Evolutionary conservation across 2,329 filamentous ascomycete species (phyloP).

Genomic region (Fusarium sp.): DNA sequence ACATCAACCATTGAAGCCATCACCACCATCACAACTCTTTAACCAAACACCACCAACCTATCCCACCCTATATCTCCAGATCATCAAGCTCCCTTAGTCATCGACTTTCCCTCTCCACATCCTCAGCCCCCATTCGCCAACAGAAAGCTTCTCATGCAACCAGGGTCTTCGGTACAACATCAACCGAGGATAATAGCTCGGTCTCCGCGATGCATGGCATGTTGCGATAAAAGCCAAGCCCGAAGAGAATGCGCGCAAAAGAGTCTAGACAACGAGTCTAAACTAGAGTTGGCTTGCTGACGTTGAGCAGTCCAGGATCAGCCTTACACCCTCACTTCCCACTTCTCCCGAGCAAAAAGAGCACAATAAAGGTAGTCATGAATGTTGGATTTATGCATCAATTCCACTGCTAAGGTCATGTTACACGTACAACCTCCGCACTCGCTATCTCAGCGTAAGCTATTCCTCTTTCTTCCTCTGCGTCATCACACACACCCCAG

Average conservation of each 20-base stretch:
- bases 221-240: constrained; percentile 3
- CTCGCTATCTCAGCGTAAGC: constrained; percentile 10
- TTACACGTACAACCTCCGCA: constrained; percentile 41
- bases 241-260: background rate
- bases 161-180: constrained; percentile 13
- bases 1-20: background rate
- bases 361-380: background rate
- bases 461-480: constrained; percentile 19
- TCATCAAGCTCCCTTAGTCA: background rate
- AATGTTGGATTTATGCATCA: constrained; percentile 32
- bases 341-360: background rate
- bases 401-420: constrained; percentile 42
- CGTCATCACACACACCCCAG: constrained; percentile 17
- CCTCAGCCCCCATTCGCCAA: constrained; percentile 12
- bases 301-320: background rate
- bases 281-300: background rate
- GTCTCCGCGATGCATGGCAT: constrained; percentile 6
- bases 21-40: background rate
- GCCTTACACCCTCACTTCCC: background rate
- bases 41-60: background rate
- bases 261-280: background rate
- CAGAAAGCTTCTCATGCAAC: background rate
- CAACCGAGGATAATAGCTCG: constrained; percentile 23
- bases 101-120: background rate
- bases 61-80: background rate